Evolutionary conservation across 75 land plant species (phyloP), one percentile per base, ranked within the genome.

Genomic region (Pinus tabuliformis): DNA sequence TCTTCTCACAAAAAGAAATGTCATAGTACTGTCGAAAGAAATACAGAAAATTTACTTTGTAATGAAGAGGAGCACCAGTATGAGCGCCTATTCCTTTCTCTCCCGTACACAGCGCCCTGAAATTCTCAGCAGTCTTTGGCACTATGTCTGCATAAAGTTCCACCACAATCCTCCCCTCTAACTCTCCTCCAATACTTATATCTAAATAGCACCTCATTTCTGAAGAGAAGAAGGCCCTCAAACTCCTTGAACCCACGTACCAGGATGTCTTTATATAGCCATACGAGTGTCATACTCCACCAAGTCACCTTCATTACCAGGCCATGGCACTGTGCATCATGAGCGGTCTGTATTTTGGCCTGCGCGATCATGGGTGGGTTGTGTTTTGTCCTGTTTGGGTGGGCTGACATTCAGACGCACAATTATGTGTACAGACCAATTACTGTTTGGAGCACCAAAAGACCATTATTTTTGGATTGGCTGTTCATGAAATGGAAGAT

Each of bases 101-200:
- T 45, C 85, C 85, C 4, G 85, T 83, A 60, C 85, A 83, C n/a
- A 83, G 85, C 3, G 85, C 73, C n/a, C 85, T 74, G 79, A 83
- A 83, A 82, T 83, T 83, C 79, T 83, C 85, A 28, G 85, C 85
- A 21, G 85, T 83, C 28, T 79, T 63, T 1, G 85, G 85, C 28
- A 83, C 85, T 17, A 82, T 61, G 20, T 83, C 85, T 45, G 85
- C 72, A 57, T 54, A 83, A 15, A 83, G 85, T 61, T 75, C 85
- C 33, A 83, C 62, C 28, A 83, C 85, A 54, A 83, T 83, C 64
- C 85, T 77, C 15, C 85, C 85, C 36, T 83, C 85, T 22, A 82
- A 16, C 17, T 83, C 85, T 21, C 85, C 85, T 24, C 85, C 85
- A 49, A 83, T 81, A 62, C 85, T 75, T 70, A 83, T 76, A 74